phyloP scores from a whole-genome alignment of 73 alveolate genomes.

The Vitrella brassicaformis region DNA sequence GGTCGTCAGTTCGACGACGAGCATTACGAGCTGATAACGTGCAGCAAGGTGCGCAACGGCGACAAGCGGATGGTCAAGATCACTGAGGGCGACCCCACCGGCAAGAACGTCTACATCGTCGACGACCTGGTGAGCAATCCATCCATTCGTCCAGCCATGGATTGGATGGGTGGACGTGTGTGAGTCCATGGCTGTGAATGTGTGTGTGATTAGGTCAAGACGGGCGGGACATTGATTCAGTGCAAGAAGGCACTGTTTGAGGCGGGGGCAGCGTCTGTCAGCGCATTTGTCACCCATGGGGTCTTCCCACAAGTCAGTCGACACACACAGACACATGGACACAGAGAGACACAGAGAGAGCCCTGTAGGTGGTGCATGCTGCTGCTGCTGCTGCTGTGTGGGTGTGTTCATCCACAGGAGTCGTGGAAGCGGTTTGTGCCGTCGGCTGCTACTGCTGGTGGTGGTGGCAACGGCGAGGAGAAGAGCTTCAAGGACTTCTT shows the following conservation, averaged over 20 bases:
- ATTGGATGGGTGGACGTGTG: too few relatives aligned
- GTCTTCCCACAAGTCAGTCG: slow-evolving; percentile 14
- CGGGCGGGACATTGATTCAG: neutral
- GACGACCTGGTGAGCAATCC: slow-evolving; percentile 17
- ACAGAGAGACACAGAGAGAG: too few relatives aligned
- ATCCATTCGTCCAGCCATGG: too few relatives aligned
- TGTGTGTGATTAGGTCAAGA: neutral
- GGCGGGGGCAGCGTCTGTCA: slow-evolving; percentile 1
- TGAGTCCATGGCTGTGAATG: too few relatives aligned
- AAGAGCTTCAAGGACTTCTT: neutral
- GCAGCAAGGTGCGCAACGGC: slow-evolving; percentile 13
- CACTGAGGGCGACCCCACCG: slow-evolving; percentile 21
- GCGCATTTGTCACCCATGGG: slow-evolving; percentile 28
- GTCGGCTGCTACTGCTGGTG: too few relatives aligned
- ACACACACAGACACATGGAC: too few relatives aligned
- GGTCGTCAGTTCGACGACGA: slow-evolving; percentile 12
- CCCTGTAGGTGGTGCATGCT: too few relatives aligned
- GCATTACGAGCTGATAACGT: neutral
- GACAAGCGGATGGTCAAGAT: slow-evolving; percentile 22
- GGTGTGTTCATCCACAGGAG: too few relatives aligned
- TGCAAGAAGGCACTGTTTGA: neutral
- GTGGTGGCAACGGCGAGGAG: neutral
- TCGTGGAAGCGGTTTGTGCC: too few relatives aligned
- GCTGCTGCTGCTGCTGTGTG: too few relatives aligned
- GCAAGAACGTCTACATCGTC: slow-evolving; percentile 26